These are phyloP conservation scores for Buxus sempervirens DNA, from an alignment of 164 flowering plant species.

Conservation along the genomic window DNA sequence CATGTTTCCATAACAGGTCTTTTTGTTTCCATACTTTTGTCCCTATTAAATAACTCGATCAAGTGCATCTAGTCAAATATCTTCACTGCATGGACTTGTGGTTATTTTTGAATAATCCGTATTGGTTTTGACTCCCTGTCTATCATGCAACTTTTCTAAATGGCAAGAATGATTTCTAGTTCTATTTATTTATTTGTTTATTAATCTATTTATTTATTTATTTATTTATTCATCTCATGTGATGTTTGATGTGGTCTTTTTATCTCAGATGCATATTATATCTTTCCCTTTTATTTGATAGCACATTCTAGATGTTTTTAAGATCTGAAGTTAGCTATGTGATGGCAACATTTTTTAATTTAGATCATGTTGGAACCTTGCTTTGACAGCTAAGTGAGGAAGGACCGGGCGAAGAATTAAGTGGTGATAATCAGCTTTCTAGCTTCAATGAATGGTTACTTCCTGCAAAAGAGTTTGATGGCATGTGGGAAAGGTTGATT, in stretches of 20 bases:
- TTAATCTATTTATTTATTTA: background rate
- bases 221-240: too few relatives aligned
- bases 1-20: too few relatives aligned
- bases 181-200: background rate
- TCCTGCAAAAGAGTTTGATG: constrained; percentile 98
- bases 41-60: too few relatives aligned
- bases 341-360: background rate
- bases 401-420: constrained; percentile 92
- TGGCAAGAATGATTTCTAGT: background rate
- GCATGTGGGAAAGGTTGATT: constrained; percentile 97
- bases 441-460: constrained; percentile 97
- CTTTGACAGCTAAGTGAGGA: constrained; percentile 85
- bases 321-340: background rate
- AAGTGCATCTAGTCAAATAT: too few relatives aligned
- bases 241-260: background rate
- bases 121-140: background rate
- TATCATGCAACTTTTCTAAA: too few relatives aligned
- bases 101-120: background rate
- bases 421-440: constrained; percentile 73
- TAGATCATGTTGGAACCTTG: constrained; percentile 13
- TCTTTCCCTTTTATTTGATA: background rate
- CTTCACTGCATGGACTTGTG: background rate
- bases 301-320: too few relatives aligned
- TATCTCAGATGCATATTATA: background rate
- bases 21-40: too few relatives aligned